Percentiles rank a stretch among this genome's conserved stretches.
Conservation (phyloP, 495 filamentous ascomycete genomes). For the Corynascus novoguineensis region DNA sequence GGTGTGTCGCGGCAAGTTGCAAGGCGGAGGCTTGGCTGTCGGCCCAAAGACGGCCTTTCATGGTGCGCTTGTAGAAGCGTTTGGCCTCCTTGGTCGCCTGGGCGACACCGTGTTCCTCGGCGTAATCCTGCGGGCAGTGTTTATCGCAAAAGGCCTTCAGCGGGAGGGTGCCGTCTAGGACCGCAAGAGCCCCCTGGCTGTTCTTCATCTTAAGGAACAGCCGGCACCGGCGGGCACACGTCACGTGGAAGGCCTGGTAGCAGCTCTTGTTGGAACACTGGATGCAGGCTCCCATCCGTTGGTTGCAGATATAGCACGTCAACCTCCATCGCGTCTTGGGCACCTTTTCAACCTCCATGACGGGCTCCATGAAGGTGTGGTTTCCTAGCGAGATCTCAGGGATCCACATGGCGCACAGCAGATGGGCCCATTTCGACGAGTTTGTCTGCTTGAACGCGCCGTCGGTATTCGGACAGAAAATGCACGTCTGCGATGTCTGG, state of each 20-base stretch:
- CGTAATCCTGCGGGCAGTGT: conserved; percentile 87
- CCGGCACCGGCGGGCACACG: conserved; percentile 81
- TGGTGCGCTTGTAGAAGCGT: conserved; percentile 78
- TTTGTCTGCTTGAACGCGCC: conserved; percentile 98
- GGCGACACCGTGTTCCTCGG: conserved; percentile 70
- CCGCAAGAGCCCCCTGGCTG: conserved; percentile 68
- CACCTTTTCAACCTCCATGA: conserved; percentile 96
- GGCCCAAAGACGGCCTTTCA: conserved; percentile 84
- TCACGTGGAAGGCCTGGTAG: conserved; percentile 97
- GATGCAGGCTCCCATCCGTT: conserved; percentile 96
- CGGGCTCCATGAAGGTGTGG: conserved; percentile 93
- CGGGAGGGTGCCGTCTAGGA: conserved; percentile 73
- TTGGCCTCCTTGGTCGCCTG: conserved; percentile 46
- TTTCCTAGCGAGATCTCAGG: conserved; percentile 96
- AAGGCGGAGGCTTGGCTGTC: conserved; percentile 84
- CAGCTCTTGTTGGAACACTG: conserved; percentile 98
- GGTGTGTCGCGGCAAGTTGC: conserved; percentile 62
- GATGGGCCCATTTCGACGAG: conserved; percentile 89
- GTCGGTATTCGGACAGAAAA: conserved; percentile 96
- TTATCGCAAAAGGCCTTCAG: conserved; percentile 95
- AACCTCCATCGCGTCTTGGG: conserved; percentile 90
- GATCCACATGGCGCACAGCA: conserved; percentile 97
- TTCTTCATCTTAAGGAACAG: conserved; percentile 97
- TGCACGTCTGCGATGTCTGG: conserved; percentile 63
- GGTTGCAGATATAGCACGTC: conserved; percentile 92